Evolutionary conservation across 2,329 filamentous ascomycete genomes (phyloP), one percentile per base, ranked within the genome.

Genomic region (Blastomyces parvus): DNA sequence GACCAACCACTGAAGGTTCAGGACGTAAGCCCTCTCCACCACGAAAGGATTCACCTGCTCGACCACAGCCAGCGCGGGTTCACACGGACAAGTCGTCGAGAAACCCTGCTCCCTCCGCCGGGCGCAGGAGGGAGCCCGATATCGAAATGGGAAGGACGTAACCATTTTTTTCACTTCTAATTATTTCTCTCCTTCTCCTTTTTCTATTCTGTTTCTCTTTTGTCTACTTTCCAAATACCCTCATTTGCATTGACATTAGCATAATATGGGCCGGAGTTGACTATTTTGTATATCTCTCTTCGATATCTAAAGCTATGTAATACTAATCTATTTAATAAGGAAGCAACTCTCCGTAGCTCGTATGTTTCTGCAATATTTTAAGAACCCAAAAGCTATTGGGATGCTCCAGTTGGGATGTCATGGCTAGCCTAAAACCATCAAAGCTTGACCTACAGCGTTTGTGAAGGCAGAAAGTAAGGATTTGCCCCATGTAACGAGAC

Each of bases 51-150:
- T 38, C 38, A 8, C 65, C 71, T 50, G 46, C 66, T 42, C 69
- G 65, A 62, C 69, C 69, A 59, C 67, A 67, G 50, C 66, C 70
- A 36, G 69, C 68, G 33, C 73, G 64, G 62, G 19, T 42, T 36
- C 46, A 56, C 33, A 42, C 52, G 2, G 60, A 25, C 14, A 19
- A 36, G 17, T 57, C 57, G 9, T 58, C 55, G 13, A 42, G 36
- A 8, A 25, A 58, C 25, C 58, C 58, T 48, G 44, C 42, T 30
- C 38, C 36, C 11, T 42, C 55, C 3, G 57, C 62, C 22, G 66
- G 67, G 69, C 74, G 65, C 67, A 67, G 63, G 69, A 70, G 60
- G 62, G 65, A 66, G 62, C 67, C 65, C 59, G 68, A 69, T 62
- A 25, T 70, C 19, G 68, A 71, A 62, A 67, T 66, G 58, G 66